These are phyloP conservation scores for Kwoniella bestiolae DNA, from an alignment of 768 basidiomycete species.

Conservation along the genomic window DNA sequence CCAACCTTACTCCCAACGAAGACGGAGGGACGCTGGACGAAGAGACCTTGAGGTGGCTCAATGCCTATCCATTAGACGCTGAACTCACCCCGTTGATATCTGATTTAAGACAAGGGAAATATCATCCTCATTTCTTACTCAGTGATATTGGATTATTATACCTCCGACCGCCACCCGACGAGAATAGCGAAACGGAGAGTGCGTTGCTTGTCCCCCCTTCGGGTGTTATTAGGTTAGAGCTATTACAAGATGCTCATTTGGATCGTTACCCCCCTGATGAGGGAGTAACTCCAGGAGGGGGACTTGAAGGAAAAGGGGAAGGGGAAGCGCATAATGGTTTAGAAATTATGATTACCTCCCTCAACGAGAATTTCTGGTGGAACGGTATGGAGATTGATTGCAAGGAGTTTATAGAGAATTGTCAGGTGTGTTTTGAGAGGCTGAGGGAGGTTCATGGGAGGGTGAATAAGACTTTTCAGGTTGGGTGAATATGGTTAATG, in stretches of 20 bases:
- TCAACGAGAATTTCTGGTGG: conserved; percentile 50
- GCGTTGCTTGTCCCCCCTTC: conserved; percentile 45
- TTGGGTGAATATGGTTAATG: neutral
- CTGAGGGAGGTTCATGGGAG: conserved; percentile 8
- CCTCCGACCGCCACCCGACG: conserved; percentile 29
- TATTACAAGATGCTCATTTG: conserved; percentile 45
- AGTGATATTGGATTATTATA: conserved; percentile 50
- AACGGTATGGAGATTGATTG: conserved; percentile 40
- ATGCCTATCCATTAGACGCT: conserved; percentile 40
- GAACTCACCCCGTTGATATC: conserved; percentile 42
- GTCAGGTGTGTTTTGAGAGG: conserved; percentile 45
- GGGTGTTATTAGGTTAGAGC: conserved; percentile 40
- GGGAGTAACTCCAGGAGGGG: neutral
- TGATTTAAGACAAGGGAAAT: conserved; percentile 23
- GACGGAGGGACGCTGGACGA: conserved; percentile 29
- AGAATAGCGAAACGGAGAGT: conserved; percentile 7
- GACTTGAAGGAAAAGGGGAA: neutral
- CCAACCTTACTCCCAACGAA: neutral
- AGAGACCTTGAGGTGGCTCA: conserved; percentile 46
- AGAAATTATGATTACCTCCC: conserved; percentile 26
- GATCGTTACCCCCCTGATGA: conserved; percentile 9
- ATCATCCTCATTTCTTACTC: conserved; percentile 39
- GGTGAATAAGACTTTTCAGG: neutral
- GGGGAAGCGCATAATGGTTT: conserved; percentile 26
- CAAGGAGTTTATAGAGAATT: conserved; percentile 23